phyloP scores from a whole-genome alignment of 257 asterid genomes.

The Solanum ossicruentum region DNA sequence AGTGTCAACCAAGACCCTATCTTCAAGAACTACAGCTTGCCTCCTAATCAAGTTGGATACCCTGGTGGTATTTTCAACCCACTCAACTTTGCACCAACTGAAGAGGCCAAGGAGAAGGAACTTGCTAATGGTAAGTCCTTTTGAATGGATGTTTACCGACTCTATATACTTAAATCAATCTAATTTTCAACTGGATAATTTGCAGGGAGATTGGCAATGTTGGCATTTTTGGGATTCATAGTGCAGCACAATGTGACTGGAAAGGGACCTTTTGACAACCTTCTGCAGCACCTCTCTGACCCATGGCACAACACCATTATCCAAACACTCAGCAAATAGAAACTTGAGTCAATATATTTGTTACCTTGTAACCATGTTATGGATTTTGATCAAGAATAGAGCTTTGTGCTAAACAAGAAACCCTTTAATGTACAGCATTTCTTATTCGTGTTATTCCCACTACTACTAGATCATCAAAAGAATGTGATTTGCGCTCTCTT shows the following conservation, averaged over 20 bases:
- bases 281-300: constrained; percentile 83
- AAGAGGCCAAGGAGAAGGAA: constrained; percentile 88
- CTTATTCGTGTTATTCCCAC: neutral
- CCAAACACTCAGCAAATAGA: constrained; percentile 40
- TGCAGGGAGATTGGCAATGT: constrained; percentile 96
- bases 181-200: neutral
- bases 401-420: neutral
- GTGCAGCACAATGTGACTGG: constrained; percentile 96
- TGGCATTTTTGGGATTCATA: constrained; percentile 88
- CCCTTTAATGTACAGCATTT: neutral
- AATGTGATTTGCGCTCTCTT: neutral
- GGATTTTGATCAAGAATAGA: neutral
- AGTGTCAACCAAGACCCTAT: constrained; percentile 93
- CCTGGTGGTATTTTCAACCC: constrained; percentile 95
- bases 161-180: neutral
- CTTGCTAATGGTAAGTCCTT: constrained; percentile 60
- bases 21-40: constrained; percentile 79
- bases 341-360: neutral
- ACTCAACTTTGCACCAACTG: constrained; percentile 64
- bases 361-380: neutral
- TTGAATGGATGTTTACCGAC: neutral
- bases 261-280: constrained; percentile 87
- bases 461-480: neutral
- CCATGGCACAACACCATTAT: constrained; percentile 99
- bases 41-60: constrained; percentile 60